A percentile compares a stretch with the other conserved stretches of the same genome.
phyloP scores from a whole-genome alignment of 805 yeast species.

The Zygotorulaspora sp. region DNA sequence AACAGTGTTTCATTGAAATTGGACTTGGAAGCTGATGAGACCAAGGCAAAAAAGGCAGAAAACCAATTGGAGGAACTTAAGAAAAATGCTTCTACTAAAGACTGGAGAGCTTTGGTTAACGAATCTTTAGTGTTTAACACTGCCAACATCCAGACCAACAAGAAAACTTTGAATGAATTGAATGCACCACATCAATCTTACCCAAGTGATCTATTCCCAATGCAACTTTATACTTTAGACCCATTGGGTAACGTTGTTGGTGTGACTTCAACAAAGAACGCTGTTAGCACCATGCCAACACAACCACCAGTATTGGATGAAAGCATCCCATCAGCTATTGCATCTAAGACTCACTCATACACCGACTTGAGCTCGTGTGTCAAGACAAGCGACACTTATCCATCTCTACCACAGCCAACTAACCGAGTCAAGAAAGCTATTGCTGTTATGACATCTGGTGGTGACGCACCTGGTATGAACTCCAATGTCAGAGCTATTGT shows the following conservation, averaged over 20 bases:
- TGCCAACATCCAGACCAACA: conserved; percentile 23
- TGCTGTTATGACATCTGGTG: conserved; percentile 73
- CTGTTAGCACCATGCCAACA: conserved; percentile 42
- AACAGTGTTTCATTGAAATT: conserved; percentile 29
- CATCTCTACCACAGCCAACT: conserved; percentile 7
- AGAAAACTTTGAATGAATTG: conserved; percentile 23
- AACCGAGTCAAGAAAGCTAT: conserved; percentile 41
- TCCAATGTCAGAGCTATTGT: conserved; percentile 68
- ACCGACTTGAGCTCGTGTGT: conserved; percentile 11
- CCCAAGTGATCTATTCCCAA: conserved; percentile 70
- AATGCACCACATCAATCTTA: conserved; percentile 45
- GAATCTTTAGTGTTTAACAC: conserved; percentile 35
- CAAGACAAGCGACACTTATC: conserved; percentile 5
- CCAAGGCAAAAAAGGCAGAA: conserved; percentile 10
- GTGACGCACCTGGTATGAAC: conserved; percentile 75
- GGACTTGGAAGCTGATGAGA: conserved; percentile 22
- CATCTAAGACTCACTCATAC: conserved; percentile 12
- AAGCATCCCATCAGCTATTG: conserved; percentile 13
- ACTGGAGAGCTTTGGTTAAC: conserved; percentile 46
- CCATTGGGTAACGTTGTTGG: conserved; percentile 80
- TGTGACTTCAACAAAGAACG: conserved; percentile 56
- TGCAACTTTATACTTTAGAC: conserved; percentile 68
- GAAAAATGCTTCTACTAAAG: conserved; percentile 26
- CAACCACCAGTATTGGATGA: conserved; percentile 12
- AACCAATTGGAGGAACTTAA: conserved; percentile 10